Evolutionary conservation across 2,329 filamentous ascomycete genomes (phyloP).

Genomic region (Aspergillus sp.): DNA sequence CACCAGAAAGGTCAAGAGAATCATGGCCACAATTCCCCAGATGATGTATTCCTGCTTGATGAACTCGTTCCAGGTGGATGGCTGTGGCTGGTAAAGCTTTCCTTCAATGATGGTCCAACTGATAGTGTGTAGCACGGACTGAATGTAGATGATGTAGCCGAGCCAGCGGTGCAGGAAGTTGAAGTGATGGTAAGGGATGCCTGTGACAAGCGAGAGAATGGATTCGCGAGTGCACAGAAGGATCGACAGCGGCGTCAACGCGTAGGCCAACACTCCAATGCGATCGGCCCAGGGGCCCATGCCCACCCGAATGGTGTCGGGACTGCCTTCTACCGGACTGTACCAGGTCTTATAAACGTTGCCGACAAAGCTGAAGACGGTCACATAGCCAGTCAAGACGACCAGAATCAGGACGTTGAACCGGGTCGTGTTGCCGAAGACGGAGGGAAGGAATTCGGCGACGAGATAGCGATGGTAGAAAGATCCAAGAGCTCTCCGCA

Average conservation of each 20-base stretch:
- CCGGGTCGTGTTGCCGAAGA: conserved; percentile 69
- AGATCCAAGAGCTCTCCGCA: conserved; percentile 43
- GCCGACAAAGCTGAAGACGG: conserved; percentile 68
- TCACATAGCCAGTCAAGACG: conserved; percentile 60
- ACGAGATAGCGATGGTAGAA: conserved; percentile 56
- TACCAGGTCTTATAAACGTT: conserved; percentile 69
- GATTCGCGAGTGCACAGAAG: conserved; percentile 69
- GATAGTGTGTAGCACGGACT: conserved; percentile 68
- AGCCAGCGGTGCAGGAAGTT: conserved; percentile 77
- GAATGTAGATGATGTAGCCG: conserved; percentile 69
- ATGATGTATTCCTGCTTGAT: conserved; percentile 67
- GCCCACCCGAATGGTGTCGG: conserved; percentile 61
- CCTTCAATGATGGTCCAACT: conserved; percentile 68
- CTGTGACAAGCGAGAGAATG: conserved; percentile 67
- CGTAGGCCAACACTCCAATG: conserved; percentile 69
- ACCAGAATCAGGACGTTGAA: conserved; percentile 65
- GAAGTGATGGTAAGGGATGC: conserved; percentile 74
- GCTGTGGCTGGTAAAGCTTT: conserved; percentile 70
- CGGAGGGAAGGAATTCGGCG: conserved; percentile 54
- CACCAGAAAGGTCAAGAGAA: conserved; percentile 61
- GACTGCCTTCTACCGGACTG: conserved; percentile 63
- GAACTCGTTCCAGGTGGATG: conserved; percentile 56
- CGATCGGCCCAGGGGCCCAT: conserved; percentile 69
- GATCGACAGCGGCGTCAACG: conserved; percentile 69
- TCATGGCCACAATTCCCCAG: conserved; percentile 70